Evolutionary conservation across 148 eudicot genomes (phyloP), one percentile per base, ranked within the genome.

Genomic region (Chenopodium quinoa): DNA sequence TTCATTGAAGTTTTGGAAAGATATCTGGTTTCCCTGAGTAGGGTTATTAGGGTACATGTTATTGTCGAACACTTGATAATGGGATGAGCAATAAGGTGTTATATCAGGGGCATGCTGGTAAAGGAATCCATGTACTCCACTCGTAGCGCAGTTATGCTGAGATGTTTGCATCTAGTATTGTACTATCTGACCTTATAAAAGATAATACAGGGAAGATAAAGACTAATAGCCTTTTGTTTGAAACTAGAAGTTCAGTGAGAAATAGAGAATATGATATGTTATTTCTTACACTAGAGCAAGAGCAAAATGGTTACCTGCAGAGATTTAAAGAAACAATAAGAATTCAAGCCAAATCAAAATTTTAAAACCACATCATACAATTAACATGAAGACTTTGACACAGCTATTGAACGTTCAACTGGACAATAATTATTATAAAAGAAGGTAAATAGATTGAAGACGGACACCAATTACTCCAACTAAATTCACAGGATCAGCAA

Each of bases 111-210:
- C 85, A 64, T 84, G 81, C 75, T 84, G 89, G 82, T 88, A 86
- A 85, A 84, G 89, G 56, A 87, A 76, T 54, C 84, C 80, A 37
- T 86, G 90, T 74, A 79, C 72, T 69, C 70, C 73, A 47, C 81
- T 85, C 7, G 91, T 76, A 62, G 78, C 52, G 67, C 81, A 85
- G 79, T 84, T 86, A 48, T 81, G 84, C 83, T 90, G 91, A 78
- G 94, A 90, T 74, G 90, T 84, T 87, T 88, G 97, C 97, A 94
- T 92, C 86, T 78, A 58, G 56, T 22, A 77, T 52, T 73, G 25
- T 74, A 56, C 34, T 64, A 69, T 27, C 44, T 22, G 37, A 47
- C 54, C 31, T 44, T 16, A 62, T 25, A 44, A 6, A 7, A 34
- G 70, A 20, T 66, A 22, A 79, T 31, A 19, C 23, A 62, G 46